These are phyloP conservation scores for Glycine latifolia DNA, from an alignment of 306 rosid genomes.

Conservation along the genomic window DNA sequence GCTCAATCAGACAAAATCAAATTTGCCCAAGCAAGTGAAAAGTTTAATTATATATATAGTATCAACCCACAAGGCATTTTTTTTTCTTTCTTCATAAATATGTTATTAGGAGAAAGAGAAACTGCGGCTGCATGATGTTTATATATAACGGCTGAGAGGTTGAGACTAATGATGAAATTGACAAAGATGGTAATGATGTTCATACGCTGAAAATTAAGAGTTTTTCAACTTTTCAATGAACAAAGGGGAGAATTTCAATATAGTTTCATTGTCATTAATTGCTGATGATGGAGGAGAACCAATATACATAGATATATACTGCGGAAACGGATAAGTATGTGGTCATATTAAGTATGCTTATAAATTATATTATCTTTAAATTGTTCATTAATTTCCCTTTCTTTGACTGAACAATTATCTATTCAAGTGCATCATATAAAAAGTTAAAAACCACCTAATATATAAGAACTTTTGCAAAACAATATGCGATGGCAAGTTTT, in stretches of 20 bases:
- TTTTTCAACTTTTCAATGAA: constrained; percentile 17
- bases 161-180: constrained; percentile 44
- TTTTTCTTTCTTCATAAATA: background rate
- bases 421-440: constrained; percentile 30
- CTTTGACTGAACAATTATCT: constrained; percentile 42
- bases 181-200: constrained; percentile 31
- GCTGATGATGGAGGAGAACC: constrained; percentile 22
- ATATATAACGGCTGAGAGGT: constrained; percentile 15
- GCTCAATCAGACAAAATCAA: constrained; percentile 47
- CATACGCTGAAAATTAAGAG: constrained; percentile 21
- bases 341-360: constrained; percentile 9
- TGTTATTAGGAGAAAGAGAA: background rate
- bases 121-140: constrained; percentile 35
- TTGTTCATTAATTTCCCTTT: constrained; percentile 8
- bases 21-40: constrained; percentile 2
- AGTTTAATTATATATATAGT: background rate
- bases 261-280: constrained; percentile 32
- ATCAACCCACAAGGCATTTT: constrained; percentile 19
- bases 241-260: constrained; percentile 27
- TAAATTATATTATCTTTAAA: constrained; percentile 3
- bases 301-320: background rate
- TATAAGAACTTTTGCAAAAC: background rate
- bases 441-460: background rate
- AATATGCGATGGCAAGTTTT: background rate
- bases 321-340: constrained; percentile 42